Base-by-base conservation (phyloP, 2,329 filamentous ascomycete genomes). In the Microsporum ferrugineum region DNA sequence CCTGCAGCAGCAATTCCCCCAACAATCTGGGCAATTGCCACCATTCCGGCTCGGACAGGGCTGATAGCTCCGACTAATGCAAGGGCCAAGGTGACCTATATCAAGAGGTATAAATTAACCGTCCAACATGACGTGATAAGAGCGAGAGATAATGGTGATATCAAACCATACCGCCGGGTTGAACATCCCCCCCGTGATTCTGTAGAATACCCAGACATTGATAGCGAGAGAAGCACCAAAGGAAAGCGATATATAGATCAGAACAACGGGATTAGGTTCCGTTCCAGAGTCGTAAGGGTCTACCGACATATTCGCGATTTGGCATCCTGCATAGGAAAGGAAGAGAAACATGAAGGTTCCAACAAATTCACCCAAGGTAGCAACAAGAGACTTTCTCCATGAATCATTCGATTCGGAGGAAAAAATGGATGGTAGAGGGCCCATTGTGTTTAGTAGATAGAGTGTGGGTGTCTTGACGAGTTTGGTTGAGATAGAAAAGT, bases 1-100 rank as follows among this genome's bases (percentile, higher is more conserved):
- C 78, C 83, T 0, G 83, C 80, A 1, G 85, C 80, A 1, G 80
- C 78, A 51, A 88, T 85, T 4, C 78, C 81, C 3, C 75, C 85
- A 1, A 84, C 67, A 6, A 88, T 67, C 68, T 88, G 85, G 0
- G 82, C 78, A 3, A 78, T 71, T 58, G 85, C 71, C 58, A 86
- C 76, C 1, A 82, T 66, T 1, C 77, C 63, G 3, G 77, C 81
- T 3, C 84, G 80, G 1, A 81, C 27, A 14, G 78, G 75, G n/a
- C 76, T 76, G 49, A 87, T 75, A 3, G 80, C 82, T 1, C 83
- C 82, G 57, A 82, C 79, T 2, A 86, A 74, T n/a, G 79, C 77
- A 23, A 87, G 78, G 0, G 79, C 83, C 0, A 87, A 71, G 0
- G 84, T 84, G n/a, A 81, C 76, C 76, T 78, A 43, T 51, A 2